Evolutionary conservation across 257 asterid species (phyloP).

Genomic region (Anisodus tanguticus): DNA sequence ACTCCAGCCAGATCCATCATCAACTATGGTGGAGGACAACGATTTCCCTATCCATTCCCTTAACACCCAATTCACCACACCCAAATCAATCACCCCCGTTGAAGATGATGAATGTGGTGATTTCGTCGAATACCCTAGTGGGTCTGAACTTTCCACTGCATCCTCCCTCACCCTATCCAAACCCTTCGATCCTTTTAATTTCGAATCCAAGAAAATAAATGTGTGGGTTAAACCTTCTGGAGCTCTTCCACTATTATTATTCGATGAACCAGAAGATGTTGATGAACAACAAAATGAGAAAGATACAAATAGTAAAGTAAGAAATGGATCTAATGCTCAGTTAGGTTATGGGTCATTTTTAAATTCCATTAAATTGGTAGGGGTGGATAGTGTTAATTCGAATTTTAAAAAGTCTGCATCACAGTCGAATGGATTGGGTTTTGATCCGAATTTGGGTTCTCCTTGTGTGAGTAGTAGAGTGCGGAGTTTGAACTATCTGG

Average conservation of each 20-base stretch:
- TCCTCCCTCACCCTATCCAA: slow-evolving; percentile 41
- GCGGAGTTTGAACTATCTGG: slow-evolving; percentile 26
- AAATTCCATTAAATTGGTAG: slow-evolving; percentile 25
- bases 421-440: slow-evolving; percentile 1
- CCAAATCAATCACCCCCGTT: no score
- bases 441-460: slow-evolving; percentile 14
- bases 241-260: slow-evolving; percentile 74
- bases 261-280: slow-evolving; percentile 46
- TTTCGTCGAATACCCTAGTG: slow-evolving; percentile 61
- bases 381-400: slow-evolving; percentile 17
- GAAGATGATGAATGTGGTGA: slow-evolving; percentile 66
- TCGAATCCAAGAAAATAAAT: slow-evolving; percentile 31
- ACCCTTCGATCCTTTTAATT: slow-evolving; percentile 39
- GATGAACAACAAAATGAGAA: background rate
- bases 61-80: no score
- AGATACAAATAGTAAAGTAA: slow-evolving; percentile 29
- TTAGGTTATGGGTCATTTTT: slow-evolving; percentile 36
- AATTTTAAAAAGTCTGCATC: background rate
- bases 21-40: slow-evolving; percentile 68
- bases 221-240: slow-evolving; percentile 67
- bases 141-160: slow-evolving; percentile 43
- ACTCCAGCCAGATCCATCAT: background rate
- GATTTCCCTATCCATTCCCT: slow-evolving; percentile 35
- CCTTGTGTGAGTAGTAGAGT: slow-evolving; percentile 26
- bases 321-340: slow-evolving; percentile 37